Base-by-base conservation (phyloP, 176 grass and related monocot genomes). In the Juncus effusus region DNA sequence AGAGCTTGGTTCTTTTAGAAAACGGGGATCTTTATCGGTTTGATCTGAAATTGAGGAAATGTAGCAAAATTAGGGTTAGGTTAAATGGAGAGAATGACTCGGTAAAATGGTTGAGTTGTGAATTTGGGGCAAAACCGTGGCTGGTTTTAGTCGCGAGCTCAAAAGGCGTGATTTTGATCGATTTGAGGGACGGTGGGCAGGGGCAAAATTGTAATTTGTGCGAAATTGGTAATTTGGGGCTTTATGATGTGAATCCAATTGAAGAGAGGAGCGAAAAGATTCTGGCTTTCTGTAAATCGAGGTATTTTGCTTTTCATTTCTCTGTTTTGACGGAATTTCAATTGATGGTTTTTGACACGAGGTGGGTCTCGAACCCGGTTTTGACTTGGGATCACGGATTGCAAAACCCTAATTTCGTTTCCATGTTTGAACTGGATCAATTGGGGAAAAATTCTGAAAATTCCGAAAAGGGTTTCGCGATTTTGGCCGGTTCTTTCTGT, bases 21-120 rank as follows among this genome's bases (percentile, higher is more conserved):
- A 86, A 47, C 3, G 85, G 88, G 28, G 67, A 89, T n/a, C 12
- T 97, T 73, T 89, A 79, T 70, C 84, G 87, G 85, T 92, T 92
- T 42, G 69, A 89, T 66, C 65, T 97, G 60, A 39, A 73, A 73
- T 79, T 75, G 3, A 53, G 58, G 38, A 51, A 38, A 35, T 80
- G 81, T 42, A 82, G 80, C 44, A 84, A 76, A 70, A 80, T 65
- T 14, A 89, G 5, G 69, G 40, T 89, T 67, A 15, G 53, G 69
- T 71, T 81, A 64, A 82, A 56, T 38, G 38, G 61, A 12, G 62
- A 61, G 8, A 73, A 50, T 62, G 76, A 79, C 49, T 12, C 12
- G 3, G 82, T 76, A 40, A 7, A 73, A 44, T 96, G 84, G 84
- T 55, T 96, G 42, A 82, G 93, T 63, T 96, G 85, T 61, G 84